Percentiles rank a stretch among this genome's conserved stretches.
These are phyloP conservation scores for Plantago ovata DNA, from an alignment of 257 asterid species.

Conservation along the genomic window DNA sequence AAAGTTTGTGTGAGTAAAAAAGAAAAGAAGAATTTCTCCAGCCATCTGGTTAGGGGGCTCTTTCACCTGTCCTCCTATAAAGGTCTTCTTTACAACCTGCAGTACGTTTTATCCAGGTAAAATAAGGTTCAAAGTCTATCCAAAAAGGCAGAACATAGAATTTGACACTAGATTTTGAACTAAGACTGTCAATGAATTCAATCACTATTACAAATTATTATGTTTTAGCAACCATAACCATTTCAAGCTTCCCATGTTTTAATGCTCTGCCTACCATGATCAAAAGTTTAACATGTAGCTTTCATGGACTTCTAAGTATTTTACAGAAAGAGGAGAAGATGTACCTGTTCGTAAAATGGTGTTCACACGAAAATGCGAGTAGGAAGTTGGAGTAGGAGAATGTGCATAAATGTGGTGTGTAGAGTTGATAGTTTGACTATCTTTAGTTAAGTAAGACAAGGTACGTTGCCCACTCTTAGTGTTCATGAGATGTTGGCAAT, in stretches of 20 bases:
- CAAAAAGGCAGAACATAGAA: background rate
- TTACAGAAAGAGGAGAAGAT: background rate
- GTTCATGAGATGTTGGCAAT: no score
- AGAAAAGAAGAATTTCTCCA: constrained; percentile 82
- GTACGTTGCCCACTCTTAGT: no score
- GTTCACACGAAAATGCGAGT: no score
- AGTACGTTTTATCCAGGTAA: constrained; percentile 13
- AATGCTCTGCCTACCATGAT: no score
- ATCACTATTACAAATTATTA: background rate
- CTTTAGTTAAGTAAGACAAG: no score
- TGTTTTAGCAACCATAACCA: background rate
- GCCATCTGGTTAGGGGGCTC: constrained; percentile 68
- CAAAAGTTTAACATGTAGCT: background rate
- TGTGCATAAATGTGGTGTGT: no score
- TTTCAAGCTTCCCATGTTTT: background rate
- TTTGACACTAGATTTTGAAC: background rate
- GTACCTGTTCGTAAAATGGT: no score
- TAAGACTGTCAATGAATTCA: background rate
- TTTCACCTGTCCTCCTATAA: constrained; percentile 46
- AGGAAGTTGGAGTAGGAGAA: no score
- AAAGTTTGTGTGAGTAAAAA: constrained; percentile 84
- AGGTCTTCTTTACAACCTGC: constrained; percentile 92
- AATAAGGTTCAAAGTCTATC: background rate
- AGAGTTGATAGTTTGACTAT: no score
- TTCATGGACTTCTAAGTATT: background rate